Evolutionary conservation across 2,329 filamentous ascomycete species (phyloP).

Genomic region (Plectosphaerella plurivora): DNA sequence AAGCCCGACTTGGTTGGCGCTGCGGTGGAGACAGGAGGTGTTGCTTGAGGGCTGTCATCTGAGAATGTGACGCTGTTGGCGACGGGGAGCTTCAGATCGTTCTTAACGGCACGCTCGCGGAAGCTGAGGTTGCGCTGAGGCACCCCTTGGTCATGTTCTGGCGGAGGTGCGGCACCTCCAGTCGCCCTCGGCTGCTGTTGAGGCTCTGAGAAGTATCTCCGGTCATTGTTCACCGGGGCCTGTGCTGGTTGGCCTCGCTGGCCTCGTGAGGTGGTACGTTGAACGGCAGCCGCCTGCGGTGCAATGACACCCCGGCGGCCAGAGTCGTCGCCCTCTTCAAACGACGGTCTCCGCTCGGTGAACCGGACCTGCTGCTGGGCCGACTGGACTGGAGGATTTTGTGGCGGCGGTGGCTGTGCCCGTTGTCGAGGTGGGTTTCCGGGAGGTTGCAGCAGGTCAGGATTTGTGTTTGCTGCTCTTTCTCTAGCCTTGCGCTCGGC

Average conservation of each 20-base stretch:
- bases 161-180: not conserved
- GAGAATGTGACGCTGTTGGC: constrained; percentile 5
- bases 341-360: not conserved
- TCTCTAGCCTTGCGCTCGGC: constrained; percentile 73
- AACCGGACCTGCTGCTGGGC: constrained; percentile 10
- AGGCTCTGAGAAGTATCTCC: constrained; percentile 18
- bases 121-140: constrained; percentile 56
- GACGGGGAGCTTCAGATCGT: constrained; percentile 31
- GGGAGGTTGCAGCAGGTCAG: constrained; percentile 10
- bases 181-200: constrained; percentile 17
- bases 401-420: constrained; percentile 8
- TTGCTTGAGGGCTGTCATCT: constrained; percentile 15
- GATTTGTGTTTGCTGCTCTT: constrained; percentile 36
- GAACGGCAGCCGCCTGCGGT: not conserved
- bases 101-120: constrained; percentile 50
- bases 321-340: constrained; percentile 11
- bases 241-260: constrained; percentile 22
- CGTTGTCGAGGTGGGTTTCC: constrained; percentile 15
- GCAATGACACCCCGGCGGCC: not conserved
- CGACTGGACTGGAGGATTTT: constrained; percentile 14
- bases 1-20: constrained; percentile 17
- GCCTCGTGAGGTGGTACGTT: constrained; percentile 12
- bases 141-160: constrained; percentile 15
- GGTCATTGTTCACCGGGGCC: constrained; percentile 23
- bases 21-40: constrained; percentile 21